These are phyloP conservation scores for Umbelopsis vinacea DNA, from an alignment of 192 early-diverging fungal genomes.

Conservation along the genomic window DNA sequence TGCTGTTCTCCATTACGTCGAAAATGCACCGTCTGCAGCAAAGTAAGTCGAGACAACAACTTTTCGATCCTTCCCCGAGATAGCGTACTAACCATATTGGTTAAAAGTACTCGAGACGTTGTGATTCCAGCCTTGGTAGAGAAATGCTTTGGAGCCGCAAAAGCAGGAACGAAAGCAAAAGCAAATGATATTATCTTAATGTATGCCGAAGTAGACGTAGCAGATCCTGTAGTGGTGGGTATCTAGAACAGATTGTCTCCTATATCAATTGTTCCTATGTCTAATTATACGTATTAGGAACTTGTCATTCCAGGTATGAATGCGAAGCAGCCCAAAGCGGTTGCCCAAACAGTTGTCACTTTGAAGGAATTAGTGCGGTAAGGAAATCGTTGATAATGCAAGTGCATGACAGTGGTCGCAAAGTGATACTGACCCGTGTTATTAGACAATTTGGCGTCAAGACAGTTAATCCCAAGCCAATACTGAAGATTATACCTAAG, in stretches of 20 bases:
- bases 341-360: constrained; percentile 70
- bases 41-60: constrained; percentile 48
- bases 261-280: not conserved
- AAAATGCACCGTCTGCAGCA: constrained; percentile 77
- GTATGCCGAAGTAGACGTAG: constrained; percentile 87
- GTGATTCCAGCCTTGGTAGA: constrained; percentile 80
- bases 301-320: constrained; percentile 75
- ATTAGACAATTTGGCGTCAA: constrained; percentile 80
- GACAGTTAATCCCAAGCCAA: constrained; percentile 76
- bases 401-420: not conserved
- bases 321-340: constrained; percentile 93
- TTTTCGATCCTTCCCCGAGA: not conserved
- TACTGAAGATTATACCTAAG: constrained; percentile 85
- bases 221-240: constrained; percentile 84
- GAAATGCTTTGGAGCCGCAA: constrained; percentile 85
- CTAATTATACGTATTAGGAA: constrained; percentile 54
- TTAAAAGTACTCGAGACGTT: constrained; percentile 54
- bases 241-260: not conserved
- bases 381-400: not conserved
- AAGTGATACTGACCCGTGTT: not conserved
- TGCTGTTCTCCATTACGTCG: constrained; percentile 77
- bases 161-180: constrained; percentile 78
- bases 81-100: not conserved
- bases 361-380: constrained; percentile 67
- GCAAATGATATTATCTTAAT: constrained; percentile 81